phyloP scores from a whole-genome alignment of 345 rosid genomes.

The Mangifera indica region DNA sequence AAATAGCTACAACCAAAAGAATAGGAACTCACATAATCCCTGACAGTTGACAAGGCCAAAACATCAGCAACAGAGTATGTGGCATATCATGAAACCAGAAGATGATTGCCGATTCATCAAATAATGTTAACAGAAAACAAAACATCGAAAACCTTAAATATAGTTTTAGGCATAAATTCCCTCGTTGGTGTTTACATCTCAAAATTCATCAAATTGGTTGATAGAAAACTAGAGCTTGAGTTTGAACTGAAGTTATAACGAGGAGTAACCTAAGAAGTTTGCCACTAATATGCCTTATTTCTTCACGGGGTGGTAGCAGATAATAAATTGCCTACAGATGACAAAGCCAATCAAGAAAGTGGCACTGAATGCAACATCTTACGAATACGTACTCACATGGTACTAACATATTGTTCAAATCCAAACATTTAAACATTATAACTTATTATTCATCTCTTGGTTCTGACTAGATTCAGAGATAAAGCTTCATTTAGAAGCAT shows the following conservation, averaged over 20 bases:
- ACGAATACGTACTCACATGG: background rate
- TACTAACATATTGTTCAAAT: background rate
- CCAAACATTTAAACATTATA: background rate
- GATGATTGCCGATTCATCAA: constrained; percentile 4
- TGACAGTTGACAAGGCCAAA: background rate
- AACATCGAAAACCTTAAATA: background rate
- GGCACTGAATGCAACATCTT: background rate
- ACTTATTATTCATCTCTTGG: constrained; percentile 8
- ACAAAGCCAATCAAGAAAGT: background rate
- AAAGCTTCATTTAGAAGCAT: background rate
- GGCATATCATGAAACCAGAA: constrained; percentile 3
- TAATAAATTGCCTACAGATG: background rate
- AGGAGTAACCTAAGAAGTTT: background rate
- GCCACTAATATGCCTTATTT: background rate
- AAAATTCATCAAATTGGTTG: background rate
- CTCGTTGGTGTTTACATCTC: constrained; percentile 3
- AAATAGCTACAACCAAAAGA: background rate
- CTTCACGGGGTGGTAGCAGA: background rate
- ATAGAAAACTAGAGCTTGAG: background rate
- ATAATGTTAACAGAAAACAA: background rate
- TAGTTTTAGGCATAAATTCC: background rate
- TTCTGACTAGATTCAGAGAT: background rate
- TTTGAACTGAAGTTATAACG: background rate
- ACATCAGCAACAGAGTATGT: background rate
- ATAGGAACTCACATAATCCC: background rate